phyloP scores from a whole-genome alignment of 1,284 basidiomycete species.

The Caloboletus firmus region DNA sequence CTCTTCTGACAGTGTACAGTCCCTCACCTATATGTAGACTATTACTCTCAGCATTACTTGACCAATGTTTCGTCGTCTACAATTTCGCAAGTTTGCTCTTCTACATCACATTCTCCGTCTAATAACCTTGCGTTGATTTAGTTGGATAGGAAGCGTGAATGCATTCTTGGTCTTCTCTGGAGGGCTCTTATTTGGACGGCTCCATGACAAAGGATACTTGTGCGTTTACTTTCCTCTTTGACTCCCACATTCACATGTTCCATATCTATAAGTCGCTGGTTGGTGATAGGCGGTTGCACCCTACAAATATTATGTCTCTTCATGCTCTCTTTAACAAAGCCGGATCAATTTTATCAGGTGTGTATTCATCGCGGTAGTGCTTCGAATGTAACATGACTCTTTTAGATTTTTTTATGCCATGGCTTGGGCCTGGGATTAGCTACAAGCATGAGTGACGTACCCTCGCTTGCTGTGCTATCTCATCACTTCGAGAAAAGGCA shows the following conservation, averaged over 20 bases:
- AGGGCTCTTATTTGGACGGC: constrained; percentile 37
- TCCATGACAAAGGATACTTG: constrained; percentile 40
- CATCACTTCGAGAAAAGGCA: constrained; percentile 37
- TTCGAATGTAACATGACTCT: background rate
- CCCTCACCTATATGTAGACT: constrained; percentile 28
- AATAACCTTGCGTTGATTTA: constrained; percentile 7
- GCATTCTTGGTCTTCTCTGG: constrained; percentile 40
- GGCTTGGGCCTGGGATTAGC: constrained; percentile 35
- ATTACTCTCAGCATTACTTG: constrained; percentile 37
- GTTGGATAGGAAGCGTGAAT: constrained; percentile 54
- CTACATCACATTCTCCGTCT: background rate
- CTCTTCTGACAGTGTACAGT: background rate
- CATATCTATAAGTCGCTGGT: constrained; percentile 21
- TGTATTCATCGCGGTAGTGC: background rate
- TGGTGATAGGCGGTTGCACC: constrained; percentile 29
- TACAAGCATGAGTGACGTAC: constrained; percentile 1
- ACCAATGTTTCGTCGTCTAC: constrained; percentile 36
- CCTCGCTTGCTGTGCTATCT: constrained; percentile 37
- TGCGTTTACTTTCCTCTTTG: constrained; percentile 14
- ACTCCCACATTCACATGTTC: background rate
- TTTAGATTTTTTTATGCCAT: constrained; percentile 38
- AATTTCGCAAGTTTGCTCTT: constrained; percentile 33
- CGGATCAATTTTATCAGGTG: constrained; percentile 38
- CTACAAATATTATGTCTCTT: constrained; percentile 36
- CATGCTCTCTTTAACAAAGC: constrained; percentile 38